These are phyloP conservation scores for Closterium sp. DNA, from an alignment of 139 green algal genomes.

Conservation along the genomic window DNA sequence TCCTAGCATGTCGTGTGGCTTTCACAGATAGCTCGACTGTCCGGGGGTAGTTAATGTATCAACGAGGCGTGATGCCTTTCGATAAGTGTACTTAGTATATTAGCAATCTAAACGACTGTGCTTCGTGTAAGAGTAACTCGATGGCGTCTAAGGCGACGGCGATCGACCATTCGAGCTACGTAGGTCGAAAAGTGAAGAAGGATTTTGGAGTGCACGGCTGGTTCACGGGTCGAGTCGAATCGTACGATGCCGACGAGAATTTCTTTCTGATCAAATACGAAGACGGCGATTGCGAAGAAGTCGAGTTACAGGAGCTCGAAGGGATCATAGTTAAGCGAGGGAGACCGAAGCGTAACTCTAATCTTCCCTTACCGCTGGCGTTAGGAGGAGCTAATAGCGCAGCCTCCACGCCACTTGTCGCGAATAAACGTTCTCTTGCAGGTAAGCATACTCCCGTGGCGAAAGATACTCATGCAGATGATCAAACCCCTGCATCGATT, in stretches of 20 bases:
- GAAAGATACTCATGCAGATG: not conserved
- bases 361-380: not conserved
- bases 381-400: not conserved
- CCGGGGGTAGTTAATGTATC: not conserved
- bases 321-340: not conserved
- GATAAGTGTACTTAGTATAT: not conserved
- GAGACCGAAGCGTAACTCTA: not conserved
- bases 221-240: slow-evolving; percentile 3
- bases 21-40: not conserved
- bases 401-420: not conserved
- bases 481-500: not conserved
- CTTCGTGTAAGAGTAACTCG: not conserved
- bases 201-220: slow-evolving; percentile 8
- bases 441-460: not conserved
- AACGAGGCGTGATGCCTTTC: not conserved
- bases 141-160: not conserved
- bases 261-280: slow-evolving; percentile 21
- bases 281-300: slow-evolving; percentile 24
- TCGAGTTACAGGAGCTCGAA: slow-evolving; percentile 15
- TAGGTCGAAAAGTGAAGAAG: slow-evolving; percentile 11
- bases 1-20: not conserved
- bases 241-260: not conserved
- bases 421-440: not conserved
- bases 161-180: not conserved
- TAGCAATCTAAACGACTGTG: not conserved